Base-by-base conservation (phyloP, 768 basidiomycete species). In the Coprinopsis marcescibilis region DNA sequence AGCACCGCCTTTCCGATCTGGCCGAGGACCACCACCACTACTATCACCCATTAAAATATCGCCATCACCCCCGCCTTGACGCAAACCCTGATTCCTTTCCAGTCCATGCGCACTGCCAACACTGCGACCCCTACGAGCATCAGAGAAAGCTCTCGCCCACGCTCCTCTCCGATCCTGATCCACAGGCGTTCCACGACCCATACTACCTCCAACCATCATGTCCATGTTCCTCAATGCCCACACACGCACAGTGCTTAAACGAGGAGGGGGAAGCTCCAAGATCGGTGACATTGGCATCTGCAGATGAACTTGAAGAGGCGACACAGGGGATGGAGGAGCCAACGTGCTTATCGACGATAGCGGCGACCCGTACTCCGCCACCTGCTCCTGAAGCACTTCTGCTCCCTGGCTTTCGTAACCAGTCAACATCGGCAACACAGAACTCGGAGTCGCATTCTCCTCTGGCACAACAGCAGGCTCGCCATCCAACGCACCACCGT, bases 181-280 rank as follows among this genome's bases (percentile, higher is more conserved):
- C 1, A 62, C 57, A n/a, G 67, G 67, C 35, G 67, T 69, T 11
- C 67, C 65, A 23, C 58, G 46, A 20, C 67, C 65, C n/a, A 64
- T 55, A n/a, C 61, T 41, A 29, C 41, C 41, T 14, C 52, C 62
- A 5, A 43, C 45, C 19, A 62, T 61, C 36, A 62, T 48, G 51
- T 66, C 64, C 13, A 56, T 50, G 24, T 58, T 52, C 15, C 59
- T 50, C 42, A 69, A 42, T 32, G 53, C 53, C 15, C 52, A 48
- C 38, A 66, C 65, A 1, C 58, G 61, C 25, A 69, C 59, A 3
- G 59, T 59, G 3, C 58, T 57, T 38, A 69, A 50, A n/a, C 55
- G 46, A n/a, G 67, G 67, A 1, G 65, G 65, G 6, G 67, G 67
- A 2, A 67, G 50, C 3, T 65, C 60, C 14, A 69, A 48, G 5